Conservation (phyloP, 1,139 yeast genomes). For the Candida sanyaensis region DNA sequence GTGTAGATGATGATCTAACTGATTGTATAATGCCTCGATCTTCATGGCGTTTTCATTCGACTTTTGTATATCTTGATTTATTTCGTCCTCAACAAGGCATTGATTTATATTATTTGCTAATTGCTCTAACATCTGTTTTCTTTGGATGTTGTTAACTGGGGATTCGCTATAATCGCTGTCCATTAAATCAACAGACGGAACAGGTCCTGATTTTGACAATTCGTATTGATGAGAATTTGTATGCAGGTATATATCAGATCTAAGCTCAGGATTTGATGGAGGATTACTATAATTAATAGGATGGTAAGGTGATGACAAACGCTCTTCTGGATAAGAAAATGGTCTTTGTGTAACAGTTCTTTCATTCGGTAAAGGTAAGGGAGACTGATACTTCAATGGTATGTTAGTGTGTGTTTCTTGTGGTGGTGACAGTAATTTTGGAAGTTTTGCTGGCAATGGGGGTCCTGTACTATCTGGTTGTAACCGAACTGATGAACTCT, state of each 20-base stretch:
- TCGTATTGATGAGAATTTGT: too few species aligned
- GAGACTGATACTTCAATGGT: constrained; percentile 35
- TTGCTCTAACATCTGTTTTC: constrained; percentile 13
- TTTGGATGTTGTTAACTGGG: constrained; percentile 2
- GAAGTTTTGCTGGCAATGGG: constrained; percentile 47
- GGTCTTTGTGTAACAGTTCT: not conserved
- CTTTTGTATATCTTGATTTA: constrained; percentile 15
- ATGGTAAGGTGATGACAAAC: constrained; percentile 3
- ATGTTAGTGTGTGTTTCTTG: constrained; percentile 8
- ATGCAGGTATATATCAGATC: constrained; percentile 15
- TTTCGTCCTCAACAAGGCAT: constrained; percentile 17
- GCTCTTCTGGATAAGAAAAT: constrained; percentile 6
- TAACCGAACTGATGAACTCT: not conserved
- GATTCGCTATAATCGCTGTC: constrained; percentile 13
- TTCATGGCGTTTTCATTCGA: constrained; percentile 23
- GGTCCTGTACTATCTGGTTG: constrained; percentile 26
- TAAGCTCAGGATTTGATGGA: constrained; percentile 5
- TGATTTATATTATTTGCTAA: constrained; percentile 27
- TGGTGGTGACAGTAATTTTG: constrained; percentile 6
- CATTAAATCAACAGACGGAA: constrained; percentile 19
- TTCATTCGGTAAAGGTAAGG: constrained; percentile 34
- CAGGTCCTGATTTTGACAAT: not conserved
- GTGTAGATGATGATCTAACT: constrained; percentile 36
- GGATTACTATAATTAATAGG: constrained; percentile 4
- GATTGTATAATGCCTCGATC: constrained; percentile 32